Conservation (phyloP, 164 flowering plant genomes). For the Aristolochia fimbriata region DNA sequence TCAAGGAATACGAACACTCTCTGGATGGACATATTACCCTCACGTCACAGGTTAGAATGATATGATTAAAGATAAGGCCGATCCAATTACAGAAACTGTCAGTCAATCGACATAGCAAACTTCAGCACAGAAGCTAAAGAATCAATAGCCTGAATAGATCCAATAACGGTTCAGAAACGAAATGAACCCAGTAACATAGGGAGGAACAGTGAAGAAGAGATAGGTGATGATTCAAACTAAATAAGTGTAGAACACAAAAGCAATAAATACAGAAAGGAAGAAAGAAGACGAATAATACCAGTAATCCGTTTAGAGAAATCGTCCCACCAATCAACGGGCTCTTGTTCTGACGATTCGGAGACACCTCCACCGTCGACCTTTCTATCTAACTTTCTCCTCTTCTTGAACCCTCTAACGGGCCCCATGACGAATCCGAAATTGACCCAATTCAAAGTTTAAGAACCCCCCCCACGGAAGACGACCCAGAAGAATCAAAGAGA, state of each 20-base stretch:
- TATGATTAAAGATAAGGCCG: too few species aligned
- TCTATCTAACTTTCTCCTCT: constrained; percentile 33
- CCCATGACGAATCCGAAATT: constrained; percentile 30
- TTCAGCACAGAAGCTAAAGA: too few species aligned
- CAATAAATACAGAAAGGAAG: constrained; percentile 1
- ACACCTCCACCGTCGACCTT: constrained; percentile 16
- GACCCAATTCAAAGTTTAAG: constrained; percentile 8
- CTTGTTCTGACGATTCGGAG: constrained; percentile 26
- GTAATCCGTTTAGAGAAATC: constrained; percentile 36
- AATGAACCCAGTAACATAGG: neutral
- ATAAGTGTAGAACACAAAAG: too few species aligned
- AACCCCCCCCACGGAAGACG: constrained; percentile 1
- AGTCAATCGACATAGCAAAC: too few species aligned
- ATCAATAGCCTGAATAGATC: too few species aligned
- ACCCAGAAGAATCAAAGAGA: constrained; percentile 9
- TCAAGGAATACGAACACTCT: too few species aligned
- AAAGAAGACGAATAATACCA: constrained; percentile 20
- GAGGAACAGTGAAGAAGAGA: neutral
- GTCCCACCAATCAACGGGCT: constrained; percentile 48
- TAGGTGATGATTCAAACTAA: neutral
- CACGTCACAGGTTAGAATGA: too few species aligned
- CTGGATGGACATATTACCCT: too few species aligned
- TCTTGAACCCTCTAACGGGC: constrained; percentile 43
- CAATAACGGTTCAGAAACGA: too few species aligned
- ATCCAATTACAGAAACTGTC: too few species aligned